Evolutionary conservation across 164 flowering plant species (phyloP), one percentile per base, ranked within the genome.

Genomic region (Berberis vulgaris): DNA sequence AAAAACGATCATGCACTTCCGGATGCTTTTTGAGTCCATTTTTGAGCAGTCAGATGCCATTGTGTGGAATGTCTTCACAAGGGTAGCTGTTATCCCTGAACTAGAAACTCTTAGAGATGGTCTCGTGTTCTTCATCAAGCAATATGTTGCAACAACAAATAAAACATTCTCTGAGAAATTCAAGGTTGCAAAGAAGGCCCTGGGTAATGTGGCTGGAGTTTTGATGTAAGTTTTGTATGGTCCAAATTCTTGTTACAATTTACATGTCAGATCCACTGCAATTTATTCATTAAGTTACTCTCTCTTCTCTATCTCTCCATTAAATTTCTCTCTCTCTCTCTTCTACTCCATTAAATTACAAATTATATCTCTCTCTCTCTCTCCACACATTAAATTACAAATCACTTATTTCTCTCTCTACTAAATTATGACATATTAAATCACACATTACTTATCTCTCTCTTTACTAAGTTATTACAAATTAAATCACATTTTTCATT

Each of bases 41-140:
- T 83, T 95, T n/a, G 88, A 84, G 69, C 50, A 68, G 49, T 69
- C 95, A 11, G 91, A 87, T 2, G 63, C 71, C 9, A 68, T 77
- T 2, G 69, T 95, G 1, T 95, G 96, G 97, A 95, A 95, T 67
- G 68, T 83, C 26, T 95, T 95, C 66, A 84, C 90, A 1, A 90
- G 99, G 0, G 64, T 84, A 46, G 89, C 97, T 46, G 81, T 78
- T 46, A 41, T 69, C 5, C 96, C 97, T 0, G 92, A 89, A 67
- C 84, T 84, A 26, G 96, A 95, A 80, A 43, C 71, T 42, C 81
- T 95, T 43, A 68, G 94, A 41, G 68, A 49, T 43, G 86, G 89
- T 56, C 79, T 91, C 8, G 78, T 73, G 72, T 85, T 86, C 68
- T 95, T 91, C 68, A 66, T 85, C 50, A 78, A 74, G 65, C 82